phyloP scores from a whole-genome alignment of 192 early-diverging fungal species.

The Spinellus fusiger region DNA sequence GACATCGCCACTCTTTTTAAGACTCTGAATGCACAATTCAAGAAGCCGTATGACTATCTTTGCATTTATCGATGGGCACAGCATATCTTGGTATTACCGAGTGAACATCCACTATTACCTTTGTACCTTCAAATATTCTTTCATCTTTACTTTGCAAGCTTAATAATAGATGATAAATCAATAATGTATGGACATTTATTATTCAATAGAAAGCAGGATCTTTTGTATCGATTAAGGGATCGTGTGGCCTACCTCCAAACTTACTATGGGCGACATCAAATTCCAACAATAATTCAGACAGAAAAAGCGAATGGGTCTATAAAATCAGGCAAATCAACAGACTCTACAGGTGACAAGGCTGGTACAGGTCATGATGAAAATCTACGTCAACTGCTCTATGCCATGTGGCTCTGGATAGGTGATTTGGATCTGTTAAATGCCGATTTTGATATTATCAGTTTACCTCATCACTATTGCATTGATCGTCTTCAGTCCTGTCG shows the following conservation, averaged over 20 bases:
- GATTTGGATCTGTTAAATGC: slow-evolving; percentile 22
- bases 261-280: slow-evolving; percentile 24
- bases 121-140: slow-evolving; percentile 48
- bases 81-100: slow-evolving; percentile 37
- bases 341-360: neutral
- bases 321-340: too few relatives aligned
- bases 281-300: neutral
- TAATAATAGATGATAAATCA: slow-evolving; percentile 6
- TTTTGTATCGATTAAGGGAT: slow-evolving; percentile 31
- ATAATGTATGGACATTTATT: slow-evolving; percentile 34
- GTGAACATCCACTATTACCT: slow-evolving; percentile 33
- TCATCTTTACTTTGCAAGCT: slow-evolving; percentile 37
- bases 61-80: slow-evolving; percentile 45
- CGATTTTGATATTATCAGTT: slow-evolving; percentile 17
- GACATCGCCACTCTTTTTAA: slow-evolving; percentile 33
- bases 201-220: slow-evolving; percentile 31
- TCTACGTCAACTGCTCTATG: slow-evolving; percentile 38
- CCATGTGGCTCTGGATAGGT: slow-evolving; percentile 45
- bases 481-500: slow-evolving; percentile 27
- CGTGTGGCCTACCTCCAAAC: slow-evolving; percentile 33
- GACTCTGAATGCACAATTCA: slow-evolving; percentile 17
- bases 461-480: slow-evolving; percentile 28
- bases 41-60: slow-evolving; percentile 41
- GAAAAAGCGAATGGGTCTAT: too few relatives aligned
- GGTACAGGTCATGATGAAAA: slow-evolving; percentile 11